These are phyloP conservation scores for Plectosphaerella cucumerina DNA, from an alignment of 2,329 filamentous ascomycete genomes.

Conservation along the genomic window DNA sequence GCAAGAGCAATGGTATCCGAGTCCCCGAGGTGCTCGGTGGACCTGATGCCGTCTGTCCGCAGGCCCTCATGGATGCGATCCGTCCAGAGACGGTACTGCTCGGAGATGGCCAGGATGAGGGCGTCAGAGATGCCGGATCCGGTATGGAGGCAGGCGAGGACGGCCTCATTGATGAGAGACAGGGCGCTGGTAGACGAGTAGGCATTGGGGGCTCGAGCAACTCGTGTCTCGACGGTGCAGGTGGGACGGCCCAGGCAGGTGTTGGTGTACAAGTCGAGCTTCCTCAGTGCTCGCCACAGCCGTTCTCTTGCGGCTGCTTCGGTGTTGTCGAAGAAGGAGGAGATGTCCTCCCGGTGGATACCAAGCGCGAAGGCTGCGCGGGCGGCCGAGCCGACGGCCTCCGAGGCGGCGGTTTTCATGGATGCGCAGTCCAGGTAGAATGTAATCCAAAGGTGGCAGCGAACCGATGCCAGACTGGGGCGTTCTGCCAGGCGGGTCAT, in stretches of 20 bases:
- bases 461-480: constrained; percentile 27
- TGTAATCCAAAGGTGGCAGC: constrained; percentile 27
- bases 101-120: constrained; percentile 18
- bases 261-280: constrained; percentile 27
- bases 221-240: constrained; percentile 22
- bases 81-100: constrained; percentile 21
- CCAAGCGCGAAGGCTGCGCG: constrained; percentile 30
- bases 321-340: constrained; percentile 16
- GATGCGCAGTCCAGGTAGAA: constrained; percentile 30
- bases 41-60: constrained; percentile 11
- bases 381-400: constrained; percentile 31
- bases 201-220: constrained; percentile 12
- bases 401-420: constrained; percentile 30
- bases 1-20: constrained; percentile 13
- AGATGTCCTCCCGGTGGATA: constrained; percentile 23
- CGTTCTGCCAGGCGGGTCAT: constrained; percentile 27
- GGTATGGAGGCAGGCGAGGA: constrained; percentile 28
- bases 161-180: constrained; percentile 29
- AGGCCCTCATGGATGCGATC: constrained; percentile 12
- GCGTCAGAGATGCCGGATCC: constrained; percentile 23
- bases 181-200: constrained; percentile 25
- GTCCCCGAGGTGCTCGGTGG: constrained; percentile 8
- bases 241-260: constrained; percentile 26
- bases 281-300: constrained; percentile 26
- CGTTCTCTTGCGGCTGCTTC: constrained; percentile 23